phyloP scores from a whole-genome alignment of 225 moss, liverwort and hornwort genomes.

The Lunularia cruciata region DNA sequence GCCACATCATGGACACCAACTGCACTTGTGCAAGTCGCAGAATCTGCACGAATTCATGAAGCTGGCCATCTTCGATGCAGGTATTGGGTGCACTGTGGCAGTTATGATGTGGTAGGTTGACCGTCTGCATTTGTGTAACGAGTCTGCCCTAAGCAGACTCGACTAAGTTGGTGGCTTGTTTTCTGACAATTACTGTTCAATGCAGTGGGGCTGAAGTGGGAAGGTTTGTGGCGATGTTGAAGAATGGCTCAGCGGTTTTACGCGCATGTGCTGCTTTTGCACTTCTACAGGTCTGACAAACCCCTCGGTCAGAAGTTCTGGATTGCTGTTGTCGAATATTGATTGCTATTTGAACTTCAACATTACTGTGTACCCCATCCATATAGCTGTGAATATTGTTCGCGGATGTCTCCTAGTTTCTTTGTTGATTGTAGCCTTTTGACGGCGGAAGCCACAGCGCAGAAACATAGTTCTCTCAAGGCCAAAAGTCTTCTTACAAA shows the following conservation, averaged over 20 bases:
- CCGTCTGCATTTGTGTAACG: background rate
- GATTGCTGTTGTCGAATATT: background rate
- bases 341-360: background rate
- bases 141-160: background rate
- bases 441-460: background rate
- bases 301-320: too few species aligned
- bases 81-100: constrained; percentile 24
- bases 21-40: constrained; percentile 60
- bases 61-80: constrained; percentile 96
- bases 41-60: constrained; percentile 82
- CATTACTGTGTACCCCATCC: background rate
- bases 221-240: constrained; percentile 88
- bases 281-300: constrained; percentile 67
- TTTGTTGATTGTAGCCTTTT: background rate
- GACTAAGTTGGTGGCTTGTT: background rate
- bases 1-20: constrained; percentile 77
- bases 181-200: background rate
- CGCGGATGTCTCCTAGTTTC: background rate
- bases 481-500: too few species aligned
- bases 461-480: background rate
- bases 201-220: constrained; percentile 95
- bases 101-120: background rate
- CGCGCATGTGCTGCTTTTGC: constrained; percentile 92
- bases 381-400: background rate
- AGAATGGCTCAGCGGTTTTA: constrained; percentile 68